phyloP scores from a whole-genome alignment of 495 filamentous ascomycete species.

The Aspergillus ostianus region DNA sequence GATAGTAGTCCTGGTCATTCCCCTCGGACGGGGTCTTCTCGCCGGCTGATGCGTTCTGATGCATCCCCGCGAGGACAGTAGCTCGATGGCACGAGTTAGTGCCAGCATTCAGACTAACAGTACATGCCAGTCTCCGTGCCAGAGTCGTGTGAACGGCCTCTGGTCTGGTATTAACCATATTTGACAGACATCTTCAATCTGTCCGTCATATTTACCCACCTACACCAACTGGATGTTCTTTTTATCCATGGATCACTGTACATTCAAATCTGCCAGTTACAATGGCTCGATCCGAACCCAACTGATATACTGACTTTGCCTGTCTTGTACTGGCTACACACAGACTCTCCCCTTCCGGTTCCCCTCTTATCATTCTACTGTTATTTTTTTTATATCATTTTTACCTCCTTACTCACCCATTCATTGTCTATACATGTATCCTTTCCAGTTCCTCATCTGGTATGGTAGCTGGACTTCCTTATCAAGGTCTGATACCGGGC shows the following conservation, averaged over 20 bases:
- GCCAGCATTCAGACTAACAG: too few species aligned
- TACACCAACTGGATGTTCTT: neutral
- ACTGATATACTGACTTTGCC: neutral
- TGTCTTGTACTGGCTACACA: neutral
- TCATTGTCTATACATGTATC: neutral
- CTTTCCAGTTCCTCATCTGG: neutral
- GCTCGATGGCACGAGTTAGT: neutral
- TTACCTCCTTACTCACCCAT: neutral
- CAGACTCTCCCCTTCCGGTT: neutral
- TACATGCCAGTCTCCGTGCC: too few species aligned
- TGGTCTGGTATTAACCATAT: neutral
- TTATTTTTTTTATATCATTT: neutral
- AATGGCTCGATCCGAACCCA: neutral
- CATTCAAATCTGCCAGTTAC: neutral
- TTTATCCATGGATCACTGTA: neutral
- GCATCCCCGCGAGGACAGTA: neutral
- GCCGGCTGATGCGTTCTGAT: neutral
- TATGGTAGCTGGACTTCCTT: neutral
- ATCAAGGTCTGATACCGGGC: neutral
- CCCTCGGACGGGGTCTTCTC: slow-evolving; percentile 5
- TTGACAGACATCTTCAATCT: neutral
- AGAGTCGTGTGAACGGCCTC: too few species aligned
- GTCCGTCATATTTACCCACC: neutral
- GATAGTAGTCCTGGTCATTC: slow-evolving; percentile 18
- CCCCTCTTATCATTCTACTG: neutral